Evolutionary conservation across 768 basidiomycete species (phyloP), one percentile per base, ranked within the genome.

Genomic region (Suillus cothurnatus): DNA sequence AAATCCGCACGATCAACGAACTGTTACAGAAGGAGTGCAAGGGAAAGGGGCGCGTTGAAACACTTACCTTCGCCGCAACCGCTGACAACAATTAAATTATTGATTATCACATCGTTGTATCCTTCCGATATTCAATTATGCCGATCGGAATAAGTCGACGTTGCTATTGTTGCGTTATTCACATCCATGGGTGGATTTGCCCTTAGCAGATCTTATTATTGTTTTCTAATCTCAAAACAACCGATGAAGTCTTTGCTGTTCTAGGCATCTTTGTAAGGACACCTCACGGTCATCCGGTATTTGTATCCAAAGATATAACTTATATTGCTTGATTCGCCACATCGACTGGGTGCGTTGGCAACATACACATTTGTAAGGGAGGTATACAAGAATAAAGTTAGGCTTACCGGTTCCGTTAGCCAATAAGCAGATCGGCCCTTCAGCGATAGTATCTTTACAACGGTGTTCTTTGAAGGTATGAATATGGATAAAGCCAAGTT

Each of bases 1-100:
- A 93, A 70, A 97, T 97, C 85, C 88, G 93, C 41, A 83, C 91
- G 23, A 85, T 99, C 69, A 93, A 91, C 71, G 97, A 99, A 66
- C 77, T 99, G 49, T 78, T 99, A 65, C 93, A 95, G 75, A 93
- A 91, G 73, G 93, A 98, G 73, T 91, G 90, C 73, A 96, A 97
- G 76, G 94, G 94, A 21, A 85, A 86, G 68, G 93, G 94, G 1
- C 83, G 92, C 61, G 81, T 98, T 47, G 97, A 98, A 77, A 96
- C 95, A 0, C 73, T 94, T 70, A 82, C 87, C 15, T 88, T 91
- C 66, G 84, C 91, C 50, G 89, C 89, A 1, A 89, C 86, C 7
- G 84, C 86, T 1, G 75, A 71, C 32, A 70, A 34, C 19, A 71
- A 11, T 61, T 77, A 67, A 65, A 63, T 45, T 17, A 26, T 15